Conservation (phyloP, 2,329 filamentous ascomycete genomes). For the Calycina herbarum region DNA sequence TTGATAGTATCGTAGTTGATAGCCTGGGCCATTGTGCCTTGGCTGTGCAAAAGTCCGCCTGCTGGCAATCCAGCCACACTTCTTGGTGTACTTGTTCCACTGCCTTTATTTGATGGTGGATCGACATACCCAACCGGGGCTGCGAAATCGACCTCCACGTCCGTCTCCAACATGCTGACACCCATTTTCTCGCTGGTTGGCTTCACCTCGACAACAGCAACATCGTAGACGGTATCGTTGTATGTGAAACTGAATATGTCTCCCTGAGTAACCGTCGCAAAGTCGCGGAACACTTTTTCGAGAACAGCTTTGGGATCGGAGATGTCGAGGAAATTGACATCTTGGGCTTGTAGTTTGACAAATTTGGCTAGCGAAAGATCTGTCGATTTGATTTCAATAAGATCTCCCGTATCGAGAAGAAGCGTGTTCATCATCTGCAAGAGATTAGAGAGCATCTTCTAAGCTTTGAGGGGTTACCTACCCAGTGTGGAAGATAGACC, state of each 20-base stretch:
- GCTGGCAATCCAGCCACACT: slow-evolving; percentile 64
- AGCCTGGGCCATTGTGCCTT: slow-evolving; percentile 95
- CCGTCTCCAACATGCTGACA: slow-evolving; percentile 94
- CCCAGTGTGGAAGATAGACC: slow-evolving; percentile 95
- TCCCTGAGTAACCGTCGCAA: slow-evolving; percentile 87
- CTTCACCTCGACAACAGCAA: slow-evolving; percentile 92
- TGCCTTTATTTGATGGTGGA: slow-evolving; percentile 62
- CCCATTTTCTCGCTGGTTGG: slow-evolving; percentile 79
- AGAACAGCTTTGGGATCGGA: slow-evolving; percentile 96
- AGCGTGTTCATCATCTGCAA: slow-evolving; percentile 89
- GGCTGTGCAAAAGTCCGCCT: slow-evolving; percentile 75
- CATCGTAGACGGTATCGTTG: slow-evolving; percentile 90
- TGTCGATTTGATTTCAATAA: slow-evolving; percentile 93
- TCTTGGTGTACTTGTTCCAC: slow-evolving; percentile 83
- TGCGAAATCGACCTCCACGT: slow-evolving; percentile 94
- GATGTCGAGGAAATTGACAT: slow-evolving; percentile 90
- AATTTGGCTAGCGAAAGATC: slow-evolving; percentile 86
- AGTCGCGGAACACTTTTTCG: slow-evolving; percentile 94
- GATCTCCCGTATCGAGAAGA: slow-evolving; percentile 83
- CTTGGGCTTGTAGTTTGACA: slow-evolving; percentile 96
- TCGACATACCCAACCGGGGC: slow-evolving; percentile 93
- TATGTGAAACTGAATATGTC: slow-evolving; percentile 97
- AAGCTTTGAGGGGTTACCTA: slow-evolving; percentile 42
- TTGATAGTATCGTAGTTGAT: slow-evolving; percentile 95
- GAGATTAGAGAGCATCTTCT: slow-evolving; percentile 13